Evolutionary conservation across 106 monocot species (phyloP).

Genomic region (Apostasia ramifera): DNA sequence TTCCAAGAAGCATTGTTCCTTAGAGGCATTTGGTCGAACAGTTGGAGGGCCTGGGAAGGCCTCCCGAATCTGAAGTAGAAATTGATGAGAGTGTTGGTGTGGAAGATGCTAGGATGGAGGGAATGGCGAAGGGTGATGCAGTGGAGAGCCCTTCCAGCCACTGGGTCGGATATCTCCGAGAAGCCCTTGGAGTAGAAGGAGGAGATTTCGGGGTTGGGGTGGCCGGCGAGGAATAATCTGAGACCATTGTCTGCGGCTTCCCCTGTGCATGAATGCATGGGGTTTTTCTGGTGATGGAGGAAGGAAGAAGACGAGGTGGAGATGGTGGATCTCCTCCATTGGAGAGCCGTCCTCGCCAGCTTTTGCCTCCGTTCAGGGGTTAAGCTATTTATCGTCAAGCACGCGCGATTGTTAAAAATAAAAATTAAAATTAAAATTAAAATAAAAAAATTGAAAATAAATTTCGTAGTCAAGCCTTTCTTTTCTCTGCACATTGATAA

Average conservation of each 20-base stretch:
- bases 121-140: conserved; percentile 34
- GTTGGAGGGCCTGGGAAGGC: conserved; percentile 24
- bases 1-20: conserved; percentile 70
- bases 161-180: conserved; percentile 35
- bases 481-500: no score
- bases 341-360: conserved; percentile 5
- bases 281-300: not conserved
- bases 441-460: no score
- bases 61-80: conserved; percentile 40
- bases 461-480: no score
- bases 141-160: conserved; percentile 31
- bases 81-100: conserved; percentile 64
- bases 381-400: no score
- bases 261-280: conserved; percentile 2
- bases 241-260: conserved; percentile 10
- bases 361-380: not conserved
- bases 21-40: conserved; percentile 70
- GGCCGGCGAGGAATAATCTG: conserved; percentile 20
- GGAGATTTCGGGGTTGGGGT: conserved; percentile 40
- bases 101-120: conserved; percentile 38
- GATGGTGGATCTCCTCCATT: conserved; percentile 7
- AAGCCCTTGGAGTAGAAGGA: conserved; percentile 41
- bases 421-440: no score
- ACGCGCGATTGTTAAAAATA: no score
- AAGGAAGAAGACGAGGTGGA: not conserved